phyloP scores from a whole-genome alignment of 306 rosid genomes.

The Arachis stenosperma region DNA sequence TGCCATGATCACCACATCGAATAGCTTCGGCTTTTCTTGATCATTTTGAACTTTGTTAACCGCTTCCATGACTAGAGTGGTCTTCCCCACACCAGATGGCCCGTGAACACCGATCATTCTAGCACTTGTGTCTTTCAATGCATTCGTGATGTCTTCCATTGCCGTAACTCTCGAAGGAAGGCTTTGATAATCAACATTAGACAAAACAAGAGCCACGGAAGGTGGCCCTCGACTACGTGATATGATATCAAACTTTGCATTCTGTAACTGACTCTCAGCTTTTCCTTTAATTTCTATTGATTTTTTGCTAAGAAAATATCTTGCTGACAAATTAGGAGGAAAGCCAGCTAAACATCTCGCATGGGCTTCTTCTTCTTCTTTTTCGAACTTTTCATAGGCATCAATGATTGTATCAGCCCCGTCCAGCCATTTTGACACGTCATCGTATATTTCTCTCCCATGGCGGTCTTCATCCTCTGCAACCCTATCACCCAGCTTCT shows the following conservation, averaged over 20 bases:
- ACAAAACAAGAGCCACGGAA: neutral
- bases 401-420: neutral
- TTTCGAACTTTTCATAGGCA: neutral
- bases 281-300: neutral
- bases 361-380: neutral
- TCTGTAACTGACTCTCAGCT: neutral
- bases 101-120: constrained; percentile 25
- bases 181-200: neutral
- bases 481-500: neutral
- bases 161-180: constrained; percentile 8
- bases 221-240: neutral
- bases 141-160: neutral
- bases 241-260: neutral
- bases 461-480: neutral
- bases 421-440: neutral
- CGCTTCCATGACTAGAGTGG: constrained; percentile 17
- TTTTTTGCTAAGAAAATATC: neutral
- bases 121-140: neutral
- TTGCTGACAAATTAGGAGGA: neutral
- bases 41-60: neutral
- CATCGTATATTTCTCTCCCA: neutral
- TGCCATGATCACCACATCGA: constrained; percentile 1
- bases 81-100: constrained; percentile 25
- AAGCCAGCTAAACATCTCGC: neutral
- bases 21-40: neutral